Base-by-base conservation (phyloP, 306 rosid genomes). In the Urtica urens region DNA sequence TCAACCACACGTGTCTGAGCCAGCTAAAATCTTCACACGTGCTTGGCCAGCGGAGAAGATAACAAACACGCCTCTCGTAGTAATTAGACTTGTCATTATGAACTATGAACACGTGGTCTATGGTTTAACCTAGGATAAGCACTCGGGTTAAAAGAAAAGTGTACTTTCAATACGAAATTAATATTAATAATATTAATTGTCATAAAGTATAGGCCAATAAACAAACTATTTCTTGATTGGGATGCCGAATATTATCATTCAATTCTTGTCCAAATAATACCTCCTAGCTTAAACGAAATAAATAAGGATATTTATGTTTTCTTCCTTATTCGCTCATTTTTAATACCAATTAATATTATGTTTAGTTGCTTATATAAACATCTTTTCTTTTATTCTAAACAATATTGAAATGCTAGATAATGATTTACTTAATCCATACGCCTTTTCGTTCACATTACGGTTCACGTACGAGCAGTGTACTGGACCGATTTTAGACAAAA, bases 381-480 rank as follows among this genome's bases (percentile, higher is more conserved):
- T 9, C 27, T 16, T 1, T 29, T 31, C 33, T 18, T 6, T 11
- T 10, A 29, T 2, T 17, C 7, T 25, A 4, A 10, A 0, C 4
- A 8, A 14, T 24, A 38, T 23, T n/a, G 26, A 23, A 39, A 39
- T 26, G 24, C 25, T 16, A 9, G 10, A 24, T 54, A 16, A 54
- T 54, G n/a, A n/a, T 54, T 26, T 54, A 10, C 47, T 54, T 39
- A 38, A 23, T 38, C 16, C 10, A 26, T 54, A 54, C 39, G 59
- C 17, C 13, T 38, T 5, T 16, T 34, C 17, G 14, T 39, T 26
- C 17, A 11, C 13, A 26, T 40, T 3, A 20, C 8, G 26, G 27
- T 54, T 54, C 41, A 57, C 52, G 68, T 59, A 60, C 61, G 44
- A 39, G 23, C 59, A 41, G 51, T 64, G 71, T 53, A 49, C 68